These are phyloP conservation scores for Quercus dentata DNA, from an alignment of 306 rosid genomes.

Conservation along the genomic window DNA sequence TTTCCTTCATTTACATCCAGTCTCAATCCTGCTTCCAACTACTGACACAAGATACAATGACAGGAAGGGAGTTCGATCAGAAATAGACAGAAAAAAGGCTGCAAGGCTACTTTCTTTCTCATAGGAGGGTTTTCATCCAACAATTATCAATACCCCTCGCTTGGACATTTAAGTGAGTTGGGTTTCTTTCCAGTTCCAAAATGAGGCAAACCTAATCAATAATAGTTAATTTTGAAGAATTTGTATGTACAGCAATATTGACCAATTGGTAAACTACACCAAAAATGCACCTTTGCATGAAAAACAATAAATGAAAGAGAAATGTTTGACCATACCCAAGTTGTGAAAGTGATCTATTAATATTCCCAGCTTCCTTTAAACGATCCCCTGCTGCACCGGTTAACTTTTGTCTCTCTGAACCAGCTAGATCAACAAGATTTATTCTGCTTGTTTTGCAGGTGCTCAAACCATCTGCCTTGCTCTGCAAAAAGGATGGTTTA, in stretches of 20 bases:
- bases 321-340: constrained; percentile 71
- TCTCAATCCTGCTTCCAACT: too few species aligned
- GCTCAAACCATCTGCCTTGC: constrained; percentile 70
- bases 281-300: not conserved
- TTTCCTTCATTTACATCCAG: too few species aligned
- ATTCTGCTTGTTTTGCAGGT: constrained; percentile 94
- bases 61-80: too few species aligned
- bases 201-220: too few species aligned
- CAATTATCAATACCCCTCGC: too few species aligned
- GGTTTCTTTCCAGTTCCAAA: too few species aligned
- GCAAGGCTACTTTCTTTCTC: too few species aligned
- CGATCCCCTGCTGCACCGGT: constrained; percentile 99
- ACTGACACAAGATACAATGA: too few species aligned
- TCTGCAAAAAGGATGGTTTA: constrained; percentile 49
- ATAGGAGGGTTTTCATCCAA: too few species aligned
- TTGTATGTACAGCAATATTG: not conserved
- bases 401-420: constrained; percentile 90
- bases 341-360: constrained; percentile 96
- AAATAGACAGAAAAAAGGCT: too few species aligned
- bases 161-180: too few species aligned
- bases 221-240: too few species aligned
- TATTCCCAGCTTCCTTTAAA: constrained; percentile 97
- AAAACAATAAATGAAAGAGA: not conserved
- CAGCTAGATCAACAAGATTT: constrained; percentile 98
- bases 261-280: not conserved